Evolutionary conservation across 352 stramenopile genomes (phyloP).

Genomic region (Globisporangium megalacanthum): DNA sequence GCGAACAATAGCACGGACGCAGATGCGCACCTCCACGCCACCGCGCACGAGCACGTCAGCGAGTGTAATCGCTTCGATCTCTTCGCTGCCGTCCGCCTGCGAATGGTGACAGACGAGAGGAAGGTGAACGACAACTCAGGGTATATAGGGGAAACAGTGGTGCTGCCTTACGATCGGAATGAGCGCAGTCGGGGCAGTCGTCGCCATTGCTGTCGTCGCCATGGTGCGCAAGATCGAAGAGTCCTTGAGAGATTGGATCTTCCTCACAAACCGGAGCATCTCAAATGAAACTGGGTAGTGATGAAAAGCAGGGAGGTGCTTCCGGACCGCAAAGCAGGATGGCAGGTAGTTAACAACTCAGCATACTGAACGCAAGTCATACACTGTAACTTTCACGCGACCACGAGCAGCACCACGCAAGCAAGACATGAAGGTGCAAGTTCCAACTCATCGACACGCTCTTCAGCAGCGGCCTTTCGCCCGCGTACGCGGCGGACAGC

Average conservation of each 20-base stretch:
- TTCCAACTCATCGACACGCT: too few relatives aligned
- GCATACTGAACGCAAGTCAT: too few relatives aligned
- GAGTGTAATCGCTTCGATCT: conserved; percentile 77
- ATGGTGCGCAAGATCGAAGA: background rate
- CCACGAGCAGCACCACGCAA: too few relatives aligned
- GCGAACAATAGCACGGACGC: background rate
- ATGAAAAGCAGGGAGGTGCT: too few relatives aligned
- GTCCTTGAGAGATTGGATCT: background rate
- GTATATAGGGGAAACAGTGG: background rate
- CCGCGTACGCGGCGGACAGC: too few relatives aligned
- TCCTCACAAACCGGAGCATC: background rate
- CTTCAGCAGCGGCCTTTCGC: too few relatives aligned
- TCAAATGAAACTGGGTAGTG: background rate
- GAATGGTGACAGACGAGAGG: background rate
- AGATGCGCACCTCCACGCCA: conserved; percentile 31
- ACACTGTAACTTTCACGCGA: too few relatives aligned
- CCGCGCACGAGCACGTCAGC: conserved; percentile 68
- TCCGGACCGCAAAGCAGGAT: too few relatives aligned
- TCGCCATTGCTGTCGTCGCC: background rate
- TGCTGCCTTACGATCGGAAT: conserved; percentile 23
- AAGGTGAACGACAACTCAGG: too few relatives aligned
- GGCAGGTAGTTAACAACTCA: too few relatives aligned
- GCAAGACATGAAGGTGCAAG: too few relatives aligned
- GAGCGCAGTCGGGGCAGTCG: conserved; percentile 15
- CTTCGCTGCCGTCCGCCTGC: conserved; percentile 75